Evolutionary conservation across 2,329 filamentous ascomycete genomes (phyloP).

Genomic region (Fusarium marasasianum): DNA sequence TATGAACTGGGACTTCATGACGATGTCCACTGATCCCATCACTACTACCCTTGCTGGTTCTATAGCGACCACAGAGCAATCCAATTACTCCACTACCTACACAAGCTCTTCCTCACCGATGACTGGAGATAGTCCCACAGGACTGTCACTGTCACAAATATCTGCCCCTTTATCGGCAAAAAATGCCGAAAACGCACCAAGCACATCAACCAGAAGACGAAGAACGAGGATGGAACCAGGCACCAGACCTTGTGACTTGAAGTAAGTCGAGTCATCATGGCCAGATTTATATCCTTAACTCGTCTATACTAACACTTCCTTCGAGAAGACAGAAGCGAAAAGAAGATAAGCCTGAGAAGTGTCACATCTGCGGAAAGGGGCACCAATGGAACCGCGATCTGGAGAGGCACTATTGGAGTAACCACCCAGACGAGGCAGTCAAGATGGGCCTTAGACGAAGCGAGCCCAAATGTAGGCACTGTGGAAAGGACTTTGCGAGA

Average conservation of each 20-base stretch:
- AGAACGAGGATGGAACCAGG: background rate
- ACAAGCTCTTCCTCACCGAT: background rate
- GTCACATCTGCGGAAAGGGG: constrained; percentile 5
- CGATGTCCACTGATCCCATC: background rate
- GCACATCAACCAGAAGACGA: background rate
- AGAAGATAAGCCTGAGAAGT: constrained; percentile 5
- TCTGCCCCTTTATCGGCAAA: background rate
- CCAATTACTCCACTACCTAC: background rate
- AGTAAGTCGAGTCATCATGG: background rate
- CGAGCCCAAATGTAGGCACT: background rate
- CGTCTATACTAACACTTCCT: background rate
- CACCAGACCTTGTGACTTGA: constrained; percentile 16
- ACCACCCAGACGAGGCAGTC: background rate
- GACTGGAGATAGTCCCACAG: background rate
- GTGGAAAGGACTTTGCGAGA: constrained; percentile 1
- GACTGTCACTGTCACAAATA: background rate
- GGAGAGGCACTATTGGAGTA: background rate
- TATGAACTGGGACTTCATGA: background rate
- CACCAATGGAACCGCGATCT: constrained; percentile 1
- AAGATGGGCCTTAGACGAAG: background rate
- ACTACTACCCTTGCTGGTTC: background rate
- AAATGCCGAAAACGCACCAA: background rate
- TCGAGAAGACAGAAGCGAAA: constrained; percentile 6
- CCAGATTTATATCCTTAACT: rapidly evolving
- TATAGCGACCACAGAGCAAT: background rate